phyloP scores from a whole-genome alignment of 306 rosid species.

The Neltuma alba region DNA sequence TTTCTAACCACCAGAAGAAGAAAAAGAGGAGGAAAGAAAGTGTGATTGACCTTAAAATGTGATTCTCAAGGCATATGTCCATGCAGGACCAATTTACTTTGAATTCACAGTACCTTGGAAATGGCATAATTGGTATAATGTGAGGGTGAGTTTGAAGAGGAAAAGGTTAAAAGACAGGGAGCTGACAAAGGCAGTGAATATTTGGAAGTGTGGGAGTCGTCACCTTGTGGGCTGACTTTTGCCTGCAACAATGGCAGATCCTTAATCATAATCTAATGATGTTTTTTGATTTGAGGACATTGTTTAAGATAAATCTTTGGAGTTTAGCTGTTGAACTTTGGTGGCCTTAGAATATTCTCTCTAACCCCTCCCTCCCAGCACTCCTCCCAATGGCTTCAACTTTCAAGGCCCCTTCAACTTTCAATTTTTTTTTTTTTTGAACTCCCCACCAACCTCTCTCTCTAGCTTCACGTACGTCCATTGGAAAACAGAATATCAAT shows the following conservation, averaged over 20 bases:
- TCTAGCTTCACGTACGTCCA: constrained; percentile 3
- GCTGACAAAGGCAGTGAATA: constrained; percentile 95
- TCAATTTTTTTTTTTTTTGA: not conserved
- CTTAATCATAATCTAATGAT: constrained; percentile 95
- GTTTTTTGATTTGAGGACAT: constrained; percentile 60
- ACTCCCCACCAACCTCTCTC: constrained; percentile 33
- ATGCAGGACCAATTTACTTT: not conserved
- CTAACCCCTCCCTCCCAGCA: not conserved
- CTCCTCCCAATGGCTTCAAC: constrained; percentile 63
- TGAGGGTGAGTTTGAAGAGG: not conserved
- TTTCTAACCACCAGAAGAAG: not conserved
- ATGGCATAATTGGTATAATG: not conserved
- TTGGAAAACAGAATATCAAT: constrained; percentile 24
- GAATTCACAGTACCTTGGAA: constrained; percentile 38
- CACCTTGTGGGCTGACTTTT: constrained; percentile 89
- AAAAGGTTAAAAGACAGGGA: constrained; percentile 48
- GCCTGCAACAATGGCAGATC: constrained; percentile 42
- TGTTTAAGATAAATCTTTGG: constrained; percentile 73
- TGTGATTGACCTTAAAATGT: constrained; percentile 34
- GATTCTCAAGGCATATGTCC: not conserved
- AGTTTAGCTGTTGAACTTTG: constrained; percentile 80
- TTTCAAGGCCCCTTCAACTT: constrained; percentile 39
- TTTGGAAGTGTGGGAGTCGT: constrained; percentile 88
- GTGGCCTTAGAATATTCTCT: constrained; percentile 84
- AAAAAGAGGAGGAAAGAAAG: not conserved